Conservation (phyloP, 2,329 filamentous ascomycete species). For the Fonsecaea erecta region DNA sequence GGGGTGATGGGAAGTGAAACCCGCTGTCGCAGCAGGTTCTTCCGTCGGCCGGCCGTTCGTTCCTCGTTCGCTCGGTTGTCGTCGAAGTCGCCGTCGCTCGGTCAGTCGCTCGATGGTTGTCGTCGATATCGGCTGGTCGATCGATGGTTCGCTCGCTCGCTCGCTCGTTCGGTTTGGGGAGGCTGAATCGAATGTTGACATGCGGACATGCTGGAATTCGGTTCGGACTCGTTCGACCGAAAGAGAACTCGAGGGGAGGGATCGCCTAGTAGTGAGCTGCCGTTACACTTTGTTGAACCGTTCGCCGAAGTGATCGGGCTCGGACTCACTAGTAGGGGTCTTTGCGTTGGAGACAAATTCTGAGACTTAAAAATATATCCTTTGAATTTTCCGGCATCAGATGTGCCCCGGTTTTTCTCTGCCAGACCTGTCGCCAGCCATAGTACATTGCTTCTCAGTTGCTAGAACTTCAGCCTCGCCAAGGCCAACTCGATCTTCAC, state of each 20-base stretch:
- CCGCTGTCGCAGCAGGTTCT: constrained; percentile 17
- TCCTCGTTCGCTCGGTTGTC: not conserved
- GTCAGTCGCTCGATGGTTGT: not conserved
- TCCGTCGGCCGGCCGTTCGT: not conserved
- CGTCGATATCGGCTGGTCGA: not conserved
- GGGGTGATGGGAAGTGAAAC: constrained; percentile 19
- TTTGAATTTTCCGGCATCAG: constrained; percentile 17
- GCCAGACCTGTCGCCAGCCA: not conserved
- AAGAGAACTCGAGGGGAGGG: constrained; percentile 3
- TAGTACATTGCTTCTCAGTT: not conserved
- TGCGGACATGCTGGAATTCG: constrained; percentile 9
- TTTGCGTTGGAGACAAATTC: constrained; percentile 26
- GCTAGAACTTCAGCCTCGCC: not conserved
- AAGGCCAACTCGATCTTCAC: not conserved
- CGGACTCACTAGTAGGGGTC: constrained; percentile 24
- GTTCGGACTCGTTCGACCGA: constrained; percentile 1
- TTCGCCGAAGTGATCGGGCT: constrained; percentile 19
- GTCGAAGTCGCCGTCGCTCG: no score
- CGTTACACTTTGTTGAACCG: constrained; percentile 22
- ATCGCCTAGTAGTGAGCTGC: constrained; percentile 22
- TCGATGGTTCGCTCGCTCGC: not conserved
- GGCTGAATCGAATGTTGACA: not conserved
- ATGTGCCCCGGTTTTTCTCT: constrained; percentile 14
- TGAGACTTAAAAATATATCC: constrained; percentile 10
- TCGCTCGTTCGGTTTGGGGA: not conserved